phyloP scores from a whole-genome alignment of 192 early-diverging fungal species.

The Lunasporangiospora selenospora region DNA sequence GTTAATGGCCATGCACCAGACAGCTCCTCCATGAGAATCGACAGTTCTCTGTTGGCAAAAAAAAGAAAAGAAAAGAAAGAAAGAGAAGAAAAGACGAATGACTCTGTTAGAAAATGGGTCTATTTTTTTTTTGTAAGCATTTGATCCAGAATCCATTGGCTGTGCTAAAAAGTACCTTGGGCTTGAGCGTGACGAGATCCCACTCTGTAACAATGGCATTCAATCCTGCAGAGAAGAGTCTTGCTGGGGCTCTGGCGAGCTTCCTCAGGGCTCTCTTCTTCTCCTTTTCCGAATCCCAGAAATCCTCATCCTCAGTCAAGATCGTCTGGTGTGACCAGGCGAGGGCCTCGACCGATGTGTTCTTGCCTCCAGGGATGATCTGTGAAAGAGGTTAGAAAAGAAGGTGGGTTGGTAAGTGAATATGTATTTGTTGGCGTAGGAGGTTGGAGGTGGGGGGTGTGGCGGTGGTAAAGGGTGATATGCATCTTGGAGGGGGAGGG shows the following conservation, averaged over 20 bases:
- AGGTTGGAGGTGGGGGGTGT: too few relatives aligned
- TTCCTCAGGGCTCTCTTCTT: slow-evolving; percentile 59
- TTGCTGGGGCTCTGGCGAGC: slow-evolving; percentile 59
- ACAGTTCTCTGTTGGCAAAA: slow-evolving; percentile 55
- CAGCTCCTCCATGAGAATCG: slow-evolving; percentile 87
- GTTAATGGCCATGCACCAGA: slow-evolving; percentile 93
- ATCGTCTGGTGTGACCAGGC: slow-evolving; percentile 83
- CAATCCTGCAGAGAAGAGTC: slow-evolving; percentile 88
- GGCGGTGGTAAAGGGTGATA: too few relatives aligned
- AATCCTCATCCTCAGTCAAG: slow-evolving; percentile 67
- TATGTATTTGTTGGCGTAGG: neutral
- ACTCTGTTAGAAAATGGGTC: neutral
- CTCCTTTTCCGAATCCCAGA: slow-evolving; percentile 71
- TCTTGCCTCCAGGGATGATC: slow-evolving; percentile 82
- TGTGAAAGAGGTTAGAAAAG: too few relatives aligned
- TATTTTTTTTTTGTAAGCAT: neutral
- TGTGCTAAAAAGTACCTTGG: slow-evolving; percentile 51
- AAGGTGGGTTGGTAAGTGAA: neutral
- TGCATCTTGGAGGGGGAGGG: too few relatives aligned
- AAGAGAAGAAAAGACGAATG: slow-evolving; percentile 10
- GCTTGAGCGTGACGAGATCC: slow-evolving; percentile 73
- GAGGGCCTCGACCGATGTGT: slow-evolving; percentile 78
- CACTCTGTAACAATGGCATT: slow-evolving; percentile 89
- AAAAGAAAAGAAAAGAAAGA: too few relatives aligned
- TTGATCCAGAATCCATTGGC: neutral